phyloP scores from a whole-genome alignment of 202 grass and related monocot genomes.

The Setaria viridis region DNA sequence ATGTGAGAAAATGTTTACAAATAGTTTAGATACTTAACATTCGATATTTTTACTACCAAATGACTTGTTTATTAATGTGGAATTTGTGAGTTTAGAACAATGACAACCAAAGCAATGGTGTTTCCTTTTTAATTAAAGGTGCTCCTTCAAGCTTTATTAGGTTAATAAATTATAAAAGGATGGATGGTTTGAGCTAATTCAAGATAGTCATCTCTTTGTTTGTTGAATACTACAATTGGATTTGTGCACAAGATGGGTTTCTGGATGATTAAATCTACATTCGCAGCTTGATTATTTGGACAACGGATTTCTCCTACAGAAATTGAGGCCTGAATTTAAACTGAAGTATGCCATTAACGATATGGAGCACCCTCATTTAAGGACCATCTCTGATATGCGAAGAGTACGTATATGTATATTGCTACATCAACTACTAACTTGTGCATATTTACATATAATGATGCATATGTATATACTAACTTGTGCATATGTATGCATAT shows the following conservation, averaged over 20 bases:
- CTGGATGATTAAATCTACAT: not conserved
- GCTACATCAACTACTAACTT: conserved; percentile 5
- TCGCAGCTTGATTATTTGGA: conserved; percentile 18
- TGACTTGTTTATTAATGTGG: not conserved
- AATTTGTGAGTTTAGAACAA: not conserved
- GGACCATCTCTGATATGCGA: conserved; percentile 28
- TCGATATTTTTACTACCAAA: not conserved
- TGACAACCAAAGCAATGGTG: no score
- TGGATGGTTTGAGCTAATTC: not conserved
- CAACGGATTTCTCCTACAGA: not conserved
- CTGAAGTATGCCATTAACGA: conserved; percentile 39
- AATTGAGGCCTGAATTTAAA: conserved; percentile 31
- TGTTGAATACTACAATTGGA: not conserved
- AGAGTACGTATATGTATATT: conserved; percentile 21
- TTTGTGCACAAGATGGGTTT: not conserved
- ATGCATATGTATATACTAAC: not conserved
- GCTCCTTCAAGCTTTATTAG: no score
- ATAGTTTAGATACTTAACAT: not conserved
- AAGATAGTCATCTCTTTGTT: not conserved
- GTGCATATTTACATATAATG: not conserved
- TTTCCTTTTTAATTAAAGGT: no score
- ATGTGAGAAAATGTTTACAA: not conserved
- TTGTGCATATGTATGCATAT: not conserved
- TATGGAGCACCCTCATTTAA: conserved; percentile 7
- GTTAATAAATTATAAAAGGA: not conserved